Base-by-base conservation (phyloP, 2,329 filamentous ascomycete species). In the Davidsoniella virescens region DNA sequence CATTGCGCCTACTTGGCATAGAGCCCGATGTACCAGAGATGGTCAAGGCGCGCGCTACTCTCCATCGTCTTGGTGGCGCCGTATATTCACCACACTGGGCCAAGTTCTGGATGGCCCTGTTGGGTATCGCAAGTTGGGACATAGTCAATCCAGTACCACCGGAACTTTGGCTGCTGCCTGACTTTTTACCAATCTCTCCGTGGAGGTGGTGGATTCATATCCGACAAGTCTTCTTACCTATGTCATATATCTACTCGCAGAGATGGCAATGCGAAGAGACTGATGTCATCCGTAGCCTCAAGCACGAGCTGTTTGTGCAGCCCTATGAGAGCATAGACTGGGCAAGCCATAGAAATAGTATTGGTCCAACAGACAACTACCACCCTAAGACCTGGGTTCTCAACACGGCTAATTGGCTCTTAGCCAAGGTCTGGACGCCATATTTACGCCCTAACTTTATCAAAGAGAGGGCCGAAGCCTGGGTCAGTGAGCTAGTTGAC, bases 161-260 rank as follows among this genome's bases (percentile, higher is more conserved):
- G 0, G 92, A 98, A 67, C 64, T 96, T 42, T 98, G 92, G 92
- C 71, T 94, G 39, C 67, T 95, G 3, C 88, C 88, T 0, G 85
- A 94, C 63, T 94, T 87, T 87, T 74, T 87, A 2, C 88, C 88
- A 1, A 74, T 94, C 60, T 80, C 87, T 4, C 90, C 90, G 0
- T 94, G 87, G 87, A 72, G 87, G 56, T 95, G 90, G 88, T 95
- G 88, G 90, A 85, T 96, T 59, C 92, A 98, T 59, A 95, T 95
- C 64, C 86, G 92, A n/a, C 80, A 84, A 65, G 88, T 98, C n/a
- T 94, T 90, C 59, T 63, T 94, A 45, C 83, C 88, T 4, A 95
- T 96, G 87, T 80, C 83, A 0, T 95, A 84, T 60, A 65, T 96
- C 40, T 94, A 84, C 69, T 94, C 87, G 0, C 87, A 83, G 67